A percentile compares a stretch with the other conserved stretches of the same genome.
Evolutionary conservation across 805 yeast genomes (phyloP).

Genomic region (Metschnikowia rubicola): DNA sequence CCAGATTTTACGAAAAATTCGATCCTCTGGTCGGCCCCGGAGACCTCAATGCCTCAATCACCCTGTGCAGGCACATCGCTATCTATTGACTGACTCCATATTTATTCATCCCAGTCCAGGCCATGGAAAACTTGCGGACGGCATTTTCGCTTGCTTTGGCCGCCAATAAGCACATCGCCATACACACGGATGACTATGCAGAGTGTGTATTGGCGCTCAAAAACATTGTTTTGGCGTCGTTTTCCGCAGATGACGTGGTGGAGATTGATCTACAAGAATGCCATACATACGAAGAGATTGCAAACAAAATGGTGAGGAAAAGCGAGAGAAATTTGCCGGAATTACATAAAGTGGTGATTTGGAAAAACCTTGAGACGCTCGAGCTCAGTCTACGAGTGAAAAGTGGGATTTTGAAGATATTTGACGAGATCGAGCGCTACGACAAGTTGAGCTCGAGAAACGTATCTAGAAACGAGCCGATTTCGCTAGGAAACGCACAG

Average conservation of each 20-base stretch:
- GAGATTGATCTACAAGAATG: constrained; percentile 15
- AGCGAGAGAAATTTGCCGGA: constrained; percentile 6
- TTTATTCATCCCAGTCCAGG: background rate
- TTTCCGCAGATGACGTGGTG: constrained; percentile 5
- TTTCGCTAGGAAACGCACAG: constrained; percentile 8
- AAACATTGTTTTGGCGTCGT: background rate
- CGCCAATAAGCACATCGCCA: constrained; percentile 9
- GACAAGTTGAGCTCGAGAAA: constrained; percentile 8
- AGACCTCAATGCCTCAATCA: too few relatives aligned
- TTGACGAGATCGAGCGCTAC: constrained; percentile 15
- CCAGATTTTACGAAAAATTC: too few relatives aligned
- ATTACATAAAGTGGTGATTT: constrained; percentile 13
- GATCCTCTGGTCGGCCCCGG: too few relatives aligned
- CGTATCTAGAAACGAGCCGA: constrained; percentile 2
- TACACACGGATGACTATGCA: constrained; percentile 10
- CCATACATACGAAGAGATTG: constrained; percentile 7
- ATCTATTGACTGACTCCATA: background rate
- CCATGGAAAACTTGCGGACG: constrained; percentile 17
- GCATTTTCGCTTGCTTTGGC: constrained; percentile 15
- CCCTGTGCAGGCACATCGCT: background rate
- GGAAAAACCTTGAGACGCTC: constrained; percentile 16
- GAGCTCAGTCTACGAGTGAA: constrained; percentile 4
- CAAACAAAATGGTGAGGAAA: constrained; percentile 10
- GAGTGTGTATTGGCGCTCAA: constrained; percentile 6
- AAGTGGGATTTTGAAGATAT: constrained; percentile 6